These are phyloP conservation scores for Priceomyces haplophilus DNA, from an alignment of 805 yeast species.

Conservation along the genomic window DNA sequence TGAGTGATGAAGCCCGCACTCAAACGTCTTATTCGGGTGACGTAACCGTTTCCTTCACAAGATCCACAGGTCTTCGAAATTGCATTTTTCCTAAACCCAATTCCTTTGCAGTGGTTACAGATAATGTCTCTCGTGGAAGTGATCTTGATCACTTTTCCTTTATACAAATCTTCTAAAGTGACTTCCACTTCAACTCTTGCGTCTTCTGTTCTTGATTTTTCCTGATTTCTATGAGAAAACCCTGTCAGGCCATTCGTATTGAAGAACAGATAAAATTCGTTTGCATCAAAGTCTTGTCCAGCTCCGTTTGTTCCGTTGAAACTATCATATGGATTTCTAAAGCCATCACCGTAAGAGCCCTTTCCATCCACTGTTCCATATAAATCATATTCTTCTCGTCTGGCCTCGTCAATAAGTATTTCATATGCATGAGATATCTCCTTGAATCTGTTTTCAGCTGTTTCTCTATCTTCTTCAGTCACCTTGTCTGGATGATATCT, in stretches of 20 bases:
- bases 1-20: conserved; percentile 76
- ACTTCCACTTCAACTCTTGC: conserved; percentile 65
- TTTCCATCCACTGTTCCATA: conserved; percentile 44
- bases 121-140: conserved; percentile 68
- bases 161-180: conserved; percentile 69
- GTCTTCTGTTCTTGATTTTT: conserved; percentile 52
- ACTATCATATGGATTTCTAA: conserved; percentile 39
- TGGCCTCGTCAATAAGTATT: conserved; percentile 65
- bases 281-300: conserved; percentile 53
- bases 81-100: conserved; percentile 67
- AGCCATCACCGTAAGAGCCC: conserved; percentile 16
- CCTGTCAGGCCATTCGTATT: conserved; percentile 33
- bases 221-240: conserved; percentile 13
- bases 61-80: conserved; percentile 52
- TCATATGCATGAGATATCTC: conserved; percentile 86
- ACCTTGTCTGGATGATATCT: conserved; percentile 89
- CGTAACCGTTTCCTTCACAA: conserved; percentile 73
- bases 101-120: conserved; percentile 72
- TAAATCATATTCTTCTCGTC: conserved; percentile 56
- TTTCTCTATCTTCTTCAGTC: conserved; percentile 59
- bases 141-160: conserved; percentile 76
- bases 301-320: conserved; percentile 27
- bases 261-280: conserved; percentile 74
- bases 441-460: conserved; percentile 77
- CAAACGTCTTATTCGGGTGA: conserved; percentile 56